These are phyloP conservation scores for Talaromyces sp. DNA, from an alignment of 2,329 filamentous ascomycete species.

Conservation along the genomic window DNA sequence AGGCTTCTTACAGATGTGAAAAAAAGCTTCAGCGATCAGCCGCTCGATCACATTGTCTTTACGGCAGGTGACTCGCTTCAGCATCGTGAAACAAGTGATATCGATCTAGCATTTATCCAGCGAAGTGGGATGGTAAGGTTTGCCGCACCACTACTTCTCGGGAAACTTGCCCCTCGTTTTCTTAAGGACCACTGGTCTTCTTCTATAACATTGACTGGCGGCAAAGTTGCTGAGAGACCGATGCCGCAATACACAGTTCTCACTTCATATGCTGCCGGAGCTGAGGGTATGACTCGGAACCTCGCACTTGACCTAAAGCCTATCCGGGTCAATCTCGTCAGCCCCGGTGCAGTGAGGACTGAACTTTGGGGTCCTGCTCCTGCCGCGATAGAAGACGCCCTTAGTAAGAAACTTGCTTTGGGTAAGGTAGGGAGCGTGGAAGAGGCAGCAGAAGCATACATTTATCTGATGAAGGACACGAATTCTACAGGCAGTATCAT, in stretches of 20 bases:
- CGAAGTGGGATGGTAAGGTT: conserved; percentile 28
- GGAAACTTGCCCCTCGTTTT: conserved; percentile 45
- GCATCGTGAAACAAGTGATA: conserved; percentile 21
- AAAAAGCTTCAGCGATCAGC: conserved; percentile 12
- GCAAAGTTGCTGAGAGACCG: conserved; percentile 43
- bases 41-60: conserved; percentile 53
- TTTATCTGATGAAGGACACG: conserved; percentile 38
- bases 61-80: conserved; percentile 50
- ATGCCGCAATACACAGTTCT: conserved; percentile 26
- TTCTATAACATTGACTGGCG: conserved; percentile 54
- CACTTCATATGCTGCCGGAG: conserved; percentile 19
- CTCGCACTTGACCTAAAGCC: conserved; percentile 61
- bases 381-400: conserved; percentile 15
- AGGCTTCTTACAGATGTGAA: conserved; percentile 38
- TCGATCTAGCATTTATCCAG: conserved; percentile 17
- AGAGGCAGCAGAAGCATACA: conserved; percentile 44
- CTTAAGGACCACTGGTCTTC: conserved; percentile 38
- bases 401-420: conserved; percentile 17
- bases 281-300: conserved; percentile 48
- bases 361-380: conserved; percentile 33
- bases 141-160: conserved; percentile 42
- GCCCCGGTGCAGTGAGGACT: conserved; percentile 51
- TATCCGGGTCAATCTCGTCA: conserved; percentile 58
- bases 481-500: conserved; percentile 35
- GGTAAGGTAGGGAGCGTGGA: conserved; percentile 34